Evolutionary conservation across 2,329 filamentous ascomycete species (phyloP).

Genomic region (Tolypocladium paradoxum): DNA sequence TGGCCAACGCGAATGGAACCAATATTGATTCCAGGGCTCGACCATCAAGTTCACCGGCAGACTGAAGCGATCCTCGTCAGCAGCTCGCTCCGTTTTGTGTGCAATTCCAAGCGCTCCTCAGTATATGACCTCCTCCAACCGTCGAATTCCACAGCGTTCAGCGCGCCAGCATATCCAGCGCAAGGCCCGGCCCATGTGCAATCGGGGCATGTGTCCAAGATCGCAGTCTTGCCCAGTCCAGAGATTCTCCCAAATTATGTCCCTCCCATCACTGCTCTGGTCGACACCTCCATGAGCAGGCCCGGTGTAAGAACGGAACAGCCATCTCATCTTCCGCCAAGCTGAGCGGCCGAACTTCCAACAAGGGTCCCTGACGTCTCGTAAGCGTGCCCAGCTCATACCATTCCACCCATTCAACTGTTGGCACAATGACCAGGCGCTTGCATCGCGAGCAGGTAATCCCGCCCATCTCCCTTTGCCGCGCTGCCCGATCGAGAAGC

Average conservation of each 20-base stretch:
- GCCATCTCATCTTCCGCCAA: conserved; percentile 21
- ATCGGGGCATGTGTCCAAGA: not conserved
- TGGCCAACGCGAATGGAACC: not conserved
- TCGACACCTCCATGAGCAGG: conserved; percentile 39
- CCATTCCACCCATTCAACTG: conserved; percentile 54
- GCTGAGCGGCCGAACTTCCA: conserved; percentile 15
- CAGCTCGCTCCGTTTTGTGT: not conserved
- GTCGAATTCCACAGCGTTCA: not conserved
- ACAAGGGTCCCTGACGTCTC: conserved; percentile 1
- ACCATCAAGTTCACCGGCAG: not conserved
- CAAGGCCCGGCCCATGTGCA: not conserved
- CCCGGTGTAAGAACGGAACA: conserved; percentile 36
- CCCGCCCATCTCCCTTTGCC: conserved; percentile 36
- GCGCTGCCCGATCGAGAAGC: conserved; percentile 27
- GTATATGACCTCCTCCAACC: not conserved
- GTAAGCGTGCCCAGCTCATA: conserved; percentile 27
- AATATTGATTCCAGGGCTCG: not conserved
- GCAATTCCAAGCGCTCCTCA: not conserved
- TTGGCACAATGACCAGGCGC: conserved; percentile 36
- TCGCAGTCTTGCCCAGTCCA: not conserved
- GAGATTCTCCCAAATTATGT: not conserved
- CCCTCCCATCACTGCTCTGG: conserved; percentile 19
- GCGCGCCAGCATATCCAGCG: not conserved
- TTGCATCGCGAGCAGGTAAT: conserved; percentile 41
- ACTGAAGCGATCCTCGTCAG: not conserved